Evolutionary conservation across 2,329 filamentous ascomycete species (phyloP).

Genomic region (Colletotrichum musicola): DNA sequence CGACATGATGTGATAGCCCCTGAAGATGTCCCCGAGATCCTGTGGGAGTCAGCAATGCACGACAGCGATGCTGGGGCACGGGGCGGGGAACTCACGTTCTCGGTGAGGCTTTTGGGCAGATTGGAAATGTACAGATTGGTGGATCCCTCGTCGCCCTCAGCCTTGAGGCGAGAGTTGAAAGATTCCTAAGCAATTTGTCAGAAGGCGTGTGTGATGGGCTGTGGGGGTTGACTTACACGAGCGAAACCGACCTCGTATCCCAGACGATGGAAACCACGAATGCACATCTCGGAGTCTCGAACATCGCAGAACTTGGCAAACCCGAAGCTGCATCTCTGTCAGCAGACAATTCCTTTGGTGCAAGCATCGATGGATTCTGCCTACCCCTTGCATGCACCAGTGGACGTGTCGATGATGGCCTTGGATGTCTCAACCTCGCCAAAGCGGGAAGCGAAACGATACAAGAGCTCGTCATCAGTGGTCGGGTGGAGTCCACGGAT

Average conservation of each 20-base stretch:
- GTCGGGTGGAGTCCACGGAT: slow-evolving; percentile 96
- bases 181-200: slow-evolving; percentile 77
- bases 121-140: slow-evolving; percentile 99
- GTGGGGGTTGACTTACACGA: slow-evolving; percentile 68
- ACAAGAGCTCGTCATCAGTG: slow-evolving; percentile 91
- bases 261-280: slow-evolving; percentile 92
- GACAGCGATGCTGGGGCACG: not conserved
- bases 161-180: slow-evolving; percentile 98
- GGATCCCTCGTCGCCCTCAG: slow-evolving; percentile 87
- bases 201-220: slow-evolving; percentile 24
- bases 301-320: slow-evolving; percentile 96
- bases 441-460: slow-evolving; percentile 86
- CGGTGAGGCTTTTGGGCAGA: slow-evolving; percentile 90
- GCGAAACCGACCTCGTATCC: slow-evolving; percentile 99
- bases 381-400: slow-evolving; percentile 95
- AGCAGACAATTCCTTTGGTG: slow-evolving; percentile 41
- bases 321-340: slow-evolving; percentile 77
- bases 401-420: slow-evolving; percentile 96
- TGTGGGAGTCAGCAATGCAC: slow-evolving; percentile 47
- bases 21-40: slow-evolving; percentile 84
- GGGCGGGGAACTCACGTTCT: slow-evolving; percentile 74
- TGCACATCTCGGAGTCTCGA: slow-evolving; percentile 93
- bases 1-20: slow-evolving; percentile 86
- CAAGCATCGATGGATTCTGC: slow-evolving; percentile 44
- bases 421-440: slow-evolving; percentile 97